Base-by-base conservation (phyloP, 345 rosid genomes). In the Zanthoxylum bungeanum region DNA sequence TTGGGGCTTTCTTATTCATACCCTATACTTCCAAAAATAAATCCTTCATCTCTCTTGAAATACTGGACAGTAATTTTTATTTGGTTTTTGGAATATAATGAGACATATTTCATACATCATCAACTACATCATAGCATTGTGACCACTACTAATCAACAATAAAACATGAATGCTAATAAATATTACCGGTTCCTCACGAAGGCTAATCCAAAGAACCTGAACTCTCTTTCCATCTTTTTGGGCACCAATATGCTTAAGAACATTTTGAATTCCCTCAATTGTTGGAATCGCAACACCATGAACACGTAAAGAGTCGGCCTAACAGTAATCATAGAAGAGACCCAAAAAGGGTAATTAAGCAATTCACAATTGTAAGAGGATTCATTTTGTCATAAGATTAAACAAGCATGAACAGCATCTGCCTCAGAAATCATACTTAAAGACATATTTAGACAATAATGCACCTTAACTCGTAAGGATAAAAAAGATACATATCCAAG, bases 221-320 rank as follows among this genome's bases (percentile, higher is more conserved):
- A 82, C 86, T 77, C 74, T 82, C 73, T 76, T 83, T 63, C 85
- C 86, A 22, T 87, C 92, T 71, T 82, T 88, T 49, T 81, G 85
- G 56, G 91, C 93, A 59, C 98, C 91, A 60, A 90, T 84, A 64
- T 90, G 87, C 82, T 89, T 90, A 24, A 92, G 93, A 61, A 94
- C 98, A 75, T 94, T 94, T 27, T 79, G 87, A 19, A 92, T 92
- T 22, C 99, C 99, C 75, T 81, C 89, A 34, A 85, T 70, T 0
- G 95, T 94, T 7, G 99, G 98, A 71, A 92, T 94, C 0, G 97
- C 98, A 61, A 94, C 98, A 34, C 98, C 98, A 25, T 92, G 97
- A 60, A 94, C 98, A 24, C 82, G 85, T 69, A 87, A 70, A 5
- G 90, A 78, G 36, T 92, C 97, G 34, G 93, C 98, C 98, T 94